Evolutionary conservation across 352 stramenopile genomes (phyloP).

Genomic region (Phytopythium aichiense): DNA sequence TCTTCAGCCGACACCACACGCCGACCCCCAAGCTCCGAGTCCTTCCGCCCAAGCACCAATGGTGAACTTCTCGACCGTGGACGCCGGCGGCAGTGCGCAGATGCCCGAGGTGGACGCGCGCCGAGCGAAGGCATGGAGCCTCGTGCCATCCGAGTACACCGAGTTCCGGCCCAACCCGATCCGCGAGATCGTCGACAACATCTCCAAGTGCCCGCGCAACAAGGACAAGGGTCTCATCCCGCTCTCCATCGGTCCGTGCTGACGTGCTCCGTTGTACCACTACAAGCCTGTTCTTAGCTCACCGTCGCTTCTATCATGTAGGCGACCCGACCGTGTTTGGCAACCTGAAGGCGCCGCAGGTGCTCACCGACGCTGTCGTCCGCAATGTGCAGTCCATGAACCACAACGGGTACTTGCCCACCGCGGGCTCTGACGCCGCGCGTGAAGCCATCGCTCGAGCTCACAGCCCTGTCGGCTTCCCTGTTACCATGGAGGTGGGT

Average conservation of each 20-base stretch:
- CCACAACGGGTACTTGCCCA: conserved; percentile 82
- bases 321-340: conserved; percentile 80
- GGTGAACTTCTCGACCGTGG: conserved; percentile 5
- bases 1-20: neutral
- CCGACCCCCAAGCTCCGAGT: neutral
- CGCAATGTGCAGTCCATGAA: conserved; percentile 37
- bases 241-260: conserved; percentile 62
- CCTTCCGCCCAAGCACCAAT: neutral
- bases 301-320: neutral
- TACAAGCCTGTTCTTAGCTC: neutral
- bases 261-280: neutral
- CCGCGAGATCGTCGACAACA: conserved; percentile 84
- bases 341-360: conserved; percentile 69
- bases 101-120: neutral
- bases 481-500: conserved; percentile 46
- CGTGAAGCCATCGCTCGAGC: conserved; percentile 71
- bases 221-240: conserved; percentile 80
- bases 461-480: conserved; percentile 34
- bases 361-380: conserved; percentile 49
- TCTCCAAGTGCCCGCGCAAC: conserved; percentile 60
- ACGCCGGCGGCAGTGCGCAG: conserved; percentile 1
- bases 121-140: conserved; percentile 21
- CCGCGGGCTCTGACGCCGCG: conserved; percentile 57
- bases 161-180: conserved; percentile 73
- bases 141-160: conserved; percentile 29